Evolutionary conservation across 116 monocot species (phyloP).

Genomic region (Iris pallida): DNA sequence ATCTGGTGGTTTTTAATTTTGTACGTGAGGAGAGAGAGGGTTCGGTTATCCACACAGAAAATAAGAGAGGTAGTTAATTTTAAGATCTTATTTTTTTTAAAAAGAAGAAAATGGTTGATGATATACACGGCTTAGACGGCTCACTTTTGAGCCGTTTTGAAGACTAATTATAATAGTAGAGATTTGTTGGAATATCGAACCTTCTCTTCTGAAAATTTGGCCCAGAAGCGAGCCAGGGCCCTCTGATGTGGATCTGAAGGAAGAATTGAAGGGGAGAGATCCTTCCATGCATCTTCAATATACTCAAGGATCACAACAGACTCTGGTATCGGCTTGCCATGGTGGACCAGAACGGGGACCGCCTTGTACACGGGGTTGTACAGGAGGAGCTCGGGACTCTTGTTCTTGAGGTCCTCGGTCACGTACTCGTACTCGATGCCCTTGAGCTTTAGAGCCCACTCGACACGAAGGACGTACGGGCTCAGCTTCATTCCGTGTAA

Average conservation of each 20-base stretch:
- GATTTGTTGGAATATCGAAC: constrained; percentile 8
- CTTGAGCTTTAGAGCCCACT: constrained; percentile 41
- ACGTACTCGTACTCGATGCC: constrained; percentile 34
- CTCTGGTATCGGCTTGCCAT: constrained; percentile 21
- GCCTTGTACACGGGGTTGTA: constrained; percentile 34
- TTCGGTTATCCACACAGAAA: no score
- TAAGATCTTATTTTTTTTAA: no score
- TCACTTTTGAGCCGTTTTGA: no score
- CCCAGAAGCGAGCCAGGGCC: constrained; percentile 40
- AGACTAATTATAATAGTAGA: no score
- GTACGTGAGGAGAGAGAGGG: no score
- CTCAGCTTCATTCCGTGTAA: constrained; percentile 25
- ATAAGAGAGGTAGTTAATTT: no score
- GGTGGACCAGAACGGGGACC: constrained; percentile 36
- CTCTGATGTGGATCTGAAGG: constrained; percentile 34
- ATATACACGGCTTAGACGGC: no score
- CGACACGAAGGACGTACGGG: constrained; percentile 9
- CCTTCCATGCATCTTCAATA: constrained; percentile 37
- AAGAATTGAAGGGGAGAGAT: constrained; percentile 15
- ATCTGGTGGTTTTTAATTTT: no score
- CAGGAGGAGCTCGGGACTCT: constrained; percentile 31
- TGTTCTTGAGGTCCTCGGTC: constrained; percentile 32
- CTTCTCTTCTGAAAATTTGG: constrained; percentile 30
- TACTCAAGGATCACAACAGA: constrained; percentile 43
- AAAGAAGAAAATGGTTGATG: no score